These are phyloP conservation scores for Mytilinidion resinicola DNA, from an alignment of 495 filamentous ascomycete genomes.

Conservation along the genomic window DNA sequence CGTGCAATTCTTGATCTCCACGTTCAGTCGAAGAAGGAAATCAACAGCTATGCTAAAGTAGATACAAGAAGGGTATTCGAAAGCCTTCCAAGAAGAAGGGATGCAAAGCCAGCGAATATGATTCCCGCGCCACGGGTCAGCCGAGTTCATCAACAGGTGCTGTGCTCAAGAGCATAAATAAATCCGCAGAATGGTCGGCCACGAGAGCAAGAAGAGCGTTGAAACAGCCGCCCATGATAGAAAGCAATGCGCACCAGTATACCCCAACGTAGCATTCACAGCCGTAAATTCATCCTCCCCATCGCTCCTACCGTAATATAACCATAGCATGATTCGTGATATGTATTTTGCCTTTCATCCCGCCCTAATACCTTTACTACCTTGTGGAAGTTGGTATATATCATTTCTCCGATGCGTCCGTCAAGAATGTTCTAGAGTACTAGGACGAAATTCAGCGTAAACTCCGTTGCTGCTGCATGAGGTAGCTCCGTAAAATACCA, in stretches of 20 bases:
- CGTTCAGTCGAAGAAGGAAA: neutral
- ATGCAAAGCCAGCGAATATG: neutral
- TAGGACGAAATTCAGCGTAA: too few relatives aligned
- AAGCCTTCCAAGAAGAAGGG: neutral
- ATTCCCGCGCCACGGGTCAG: neutral
- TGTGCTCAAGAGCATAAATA: too few relatives aligned
- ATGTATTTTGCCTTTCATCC: too few relatives aligned
- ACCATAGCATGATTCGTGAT: too few relatives aligned
- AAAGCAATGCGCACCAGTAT: neutral
- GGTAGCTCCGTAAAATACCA: too few relatives aligned
- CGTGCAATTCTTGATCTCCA: too few relatives aligned
- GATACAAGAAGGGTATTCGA: conserved; percentile 27
- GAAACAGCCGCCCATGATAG: conserved; percentile 20
- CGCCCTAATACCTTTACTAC: neutral
- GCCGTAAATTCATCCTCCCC: conserved; percentile 4
- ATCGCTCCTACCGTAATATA: too few relatives aligned
- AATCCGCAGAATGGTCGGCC: conserved; percentile 1
- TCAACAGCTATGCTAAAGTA: conserved; percentile 10
- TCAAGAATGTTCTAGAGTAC: too few relatives aligned
- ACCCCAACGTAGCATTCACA: too few relatives aligned
- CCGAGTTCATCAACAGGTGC: neutral
- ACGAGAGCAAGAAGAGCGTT: neutral
- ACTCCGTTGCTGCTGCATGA: too few relatives aligned
- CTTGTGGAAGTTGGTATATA: too few relatives aligned
- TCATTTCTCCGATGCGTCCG: too few relatives aligned